Percentiles rank a stretch among this genome's conserved stretches.
Evolutionary conservation across 2,329 filamentous ascomycete species (phyloP).

Genomic region (Paecilomyces sp.): DNA sequence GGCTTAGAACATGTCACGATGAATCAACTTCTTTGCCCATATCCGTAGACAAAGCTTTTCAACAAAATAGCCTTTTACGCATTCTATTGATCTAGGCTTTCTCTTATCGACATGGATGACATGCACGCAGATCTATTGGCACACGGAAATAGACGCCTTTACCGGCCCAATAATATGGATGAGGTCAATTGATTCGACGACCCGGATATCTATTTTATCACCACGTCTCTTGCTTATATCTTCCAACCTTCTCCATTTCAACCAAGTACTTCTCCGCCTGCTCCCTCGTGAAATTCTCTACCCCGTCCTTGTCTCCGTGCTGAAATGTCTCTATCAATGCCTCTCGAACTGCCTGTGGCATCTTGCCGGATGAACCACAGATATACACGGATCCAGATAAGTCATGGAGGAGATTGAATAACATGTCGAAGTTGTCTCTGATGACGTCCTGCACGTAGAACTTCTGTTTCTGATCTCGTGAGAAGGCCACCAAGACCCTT

Average conservation of each 20-base stretch:
- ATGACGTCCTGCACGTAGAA: slow-evolving; percentile 63
- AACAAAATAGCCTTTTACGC: background rate
- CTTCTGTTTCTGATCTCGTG: slow-evolving; percentile 58
- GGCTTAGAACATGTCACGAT: background rate
- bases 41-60: no score
- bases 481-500: slow-evolving; percentile 59
- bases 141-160: background rate
- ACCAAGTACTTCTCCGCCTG: slow-evolving; percentile 51
- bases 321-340: slow-evolving; percentile 57
- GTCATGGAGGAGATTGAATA: slow-evolving; percentile 48
- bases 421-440: slow-evolving; percentile 40
- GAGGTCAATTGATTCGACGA: background rate
- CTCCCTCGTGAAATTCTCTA: slow-evolving; percentile 27
- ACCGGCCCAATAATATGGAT: background rate
- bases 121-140: background rate
- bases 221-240: slow-evolving; percentile 67
- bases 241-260: slow-evolving; percentile 53
- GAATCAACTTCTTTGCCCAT: background rate
- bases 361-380: slow-evolving; percentile 56
- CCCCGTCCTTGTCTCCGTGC: slow-evolving; percentile 39
- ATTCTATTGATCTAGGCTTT: no score
- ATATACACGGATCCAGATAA: slow-evolving; percentile 46
- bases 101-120: background rate
- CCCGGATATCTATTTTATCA: slow-evolving; percentile 20
- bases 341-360: slow-evolving; percentile 63